These are phyloP conservation scores for Remersonia thermophila DNA, from an alignment of 2,329 filamentous ascomycete species.

Conservation along the genomic window DNA sequence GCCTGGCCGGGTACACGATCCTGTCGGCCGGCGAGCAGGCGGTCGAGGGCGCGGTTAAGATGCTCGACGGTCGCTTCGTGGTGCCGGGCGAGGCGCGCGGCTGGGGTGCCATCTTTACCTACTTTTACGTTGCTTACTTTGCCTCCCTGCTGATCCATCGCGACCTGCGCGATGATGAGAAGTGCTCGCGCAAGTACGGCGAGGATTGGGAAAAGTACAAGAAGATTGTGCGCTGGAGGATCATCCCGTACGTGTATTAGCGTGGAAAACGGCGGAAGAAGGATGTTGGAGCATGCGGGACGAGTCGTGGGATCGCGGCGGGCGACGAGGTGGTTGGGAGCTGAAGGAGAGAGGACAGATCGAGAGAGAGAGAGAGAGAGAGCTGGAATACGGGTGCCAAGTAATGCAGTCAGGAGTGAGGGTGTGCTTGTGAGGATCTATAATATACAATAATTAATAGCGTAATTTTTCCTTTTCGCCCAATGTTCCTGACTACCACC, in stretches of 20 bases:
- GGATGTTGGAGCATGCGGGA: too few species aligned
- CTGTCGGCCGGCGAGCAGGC: slow-evolving; percentile 37
- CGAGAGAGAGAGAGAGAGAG: too few species aligned
- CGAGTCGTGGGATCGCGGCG: not conserved
- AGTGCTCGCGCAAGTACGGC: slow-evolving; percentile 84
- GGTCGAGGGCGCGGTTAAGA: slow-evolving; percentile 42
- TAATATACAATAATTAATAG: too few species aligned
- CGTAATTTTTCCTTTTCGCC: too few species aligned
- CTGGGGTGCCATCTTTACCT: slow-evolving; percentile 80
- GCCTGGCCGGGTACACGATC: slow-evolving; percentile 69
- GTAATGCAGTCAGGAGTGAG: too few species aligned
- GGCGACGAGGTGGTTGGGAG: too few species aligned
- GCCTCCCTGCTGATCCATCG: slow-evolving; percentile 75
- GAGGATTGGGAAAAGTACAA: slow-evolving; percentile 87
- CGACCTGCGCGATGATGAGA: slow-evolving; percentile 77
- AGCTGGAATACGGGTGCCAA: too few species aligned
- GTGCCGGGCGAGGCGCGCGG: slow-evolving; percentile 62
- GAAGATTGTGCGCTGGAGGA: slow-evolving; percentile 65
- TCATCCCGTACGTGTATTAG: slow-evolving; percentile 76
- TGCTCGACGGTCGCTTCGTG: slow-evolving; percentile 50
- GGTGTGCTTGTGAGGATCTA: too few species aligned
- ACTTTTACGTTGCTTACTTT: slow-evolving; percentile 93
- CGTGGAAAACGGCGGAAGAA: not conserved
- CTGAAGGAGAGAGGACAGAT: too few species aligned
- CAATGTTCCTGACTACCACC: too few species aligned